A percentile compares a stretch with the other conserved stretches of the same genome.
These are phyloP conservation scores for Castanopsis chinensis DNA, from an alignment of 306 rosid species.

Conservation along the genomic window DNA sequence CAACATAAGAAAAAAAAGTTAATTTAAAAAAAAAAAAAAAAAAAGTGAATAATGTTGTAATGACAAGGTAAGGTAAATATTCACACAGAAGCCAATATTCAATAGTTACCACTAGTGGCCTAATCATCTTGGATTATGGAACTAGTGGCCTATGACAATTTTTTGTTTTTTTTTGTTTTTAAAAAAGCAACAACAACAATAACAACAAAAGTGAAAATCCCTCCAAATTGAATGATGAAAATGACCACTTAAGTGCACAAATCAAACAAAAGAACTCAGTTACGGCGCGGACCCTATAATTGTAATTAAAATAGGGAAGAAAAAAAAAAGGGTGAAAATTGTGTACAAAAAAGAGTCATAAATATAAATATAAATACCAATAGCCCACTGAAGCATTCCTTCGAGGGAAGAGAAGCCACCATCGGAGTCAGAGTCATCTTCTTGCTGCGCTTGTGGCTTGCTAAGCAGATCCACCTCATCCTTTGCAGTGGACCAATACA, in stretches of 20 bases:
- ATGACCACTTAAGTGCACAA: too few relatives aligned
- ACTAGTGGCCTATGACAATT: neutral
- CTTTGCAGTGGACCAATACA: conserved; percentile 45
- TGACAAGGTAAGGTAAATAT: neutral
- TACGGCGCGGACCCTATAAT: too few relatives aligned
- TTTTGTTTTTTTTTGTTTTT: too few relatives aligned
- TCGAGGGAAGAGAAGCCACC: conserved; percentile 92
- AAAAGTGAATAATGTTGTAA: neutral
- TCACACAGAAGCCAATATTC: neutral
- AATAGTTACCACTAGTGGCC: neutral
- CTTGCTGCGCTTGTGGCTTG: conserved; percentile 18
- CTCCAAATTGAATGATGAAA: neutral
- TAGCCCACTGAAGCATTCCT: conserved; percentile 91
- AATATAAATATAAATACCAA: conserved; percentile 36
- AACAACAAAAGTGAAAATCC: neutral
- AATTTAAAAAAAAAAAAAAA: too few relatives aligned
- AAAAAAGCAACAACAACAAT: too few relatives aligned
- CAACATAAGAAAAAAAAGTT: neutral
- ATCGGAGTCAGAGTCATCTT: conserved; percentile 44
- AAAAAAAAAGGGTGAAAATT: too few relatives aligned
- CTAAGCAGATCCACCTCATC: conserved; percentile 48
- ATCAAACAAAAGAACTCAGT: too few relatives aligned
- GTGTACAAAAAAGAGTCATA: too few relatives aligned
- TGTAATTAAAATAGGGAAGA: neutral
- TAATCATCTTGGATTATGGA: neutral